phyloP scores from a whole-genome alignment of 306 rosid species.

The Trichosanthes cucumerina region DNA sequence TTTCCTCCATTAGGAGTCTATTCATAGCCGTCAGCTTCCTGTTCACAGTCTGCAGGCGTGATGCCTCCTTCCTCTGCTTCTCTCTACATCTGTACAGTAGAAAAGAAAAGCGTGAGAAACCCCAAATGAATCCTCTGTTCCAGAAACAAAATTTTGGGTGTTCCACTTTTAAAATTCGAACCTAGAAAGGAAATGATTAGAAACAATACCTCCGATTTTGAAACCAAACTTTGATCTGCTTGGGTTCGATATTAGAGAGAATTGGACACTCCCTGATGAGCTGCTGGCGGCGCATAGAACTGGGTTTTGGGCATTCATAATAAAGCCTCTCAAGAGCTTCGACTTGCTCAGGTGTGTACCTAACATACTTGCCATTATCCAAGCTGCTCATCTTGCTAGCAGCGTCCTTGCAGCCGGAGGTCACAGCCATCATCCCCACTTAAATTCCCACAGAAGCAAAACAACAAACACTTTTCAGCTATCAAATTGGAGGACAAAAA shows the following conservation, averaged over 20 bases:
- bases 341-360: constrained; percentile 96
- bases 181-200: not conserved
- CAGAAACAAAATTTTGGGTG: not conserved
- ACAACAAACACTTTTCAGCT: not conserved
- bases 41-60: constrained; percentile 86
- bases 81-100: constrained; percentile 66
- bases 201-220: constrained; percentile 69
- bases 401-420: constrained; percentile 58
- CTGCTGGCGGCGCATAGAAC: constrained; percentile 92
- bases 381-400: constrained; percentile 31
- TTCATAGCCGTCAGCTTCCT: constrained; percentile 96
- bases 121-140: not conserved
- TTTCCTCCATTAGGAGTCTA: constrained; percentile 91
- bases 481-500: not conserved
- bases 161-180: not conserved
- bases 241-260: constrained; percentile 89
- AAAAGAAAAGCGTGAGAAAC: not conserved
- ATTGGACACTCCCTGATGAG: constrained; percentile 92
- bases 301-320: constrained; percentile 96
- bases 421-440: constrained; percentile 66
- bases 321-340: constrained; percentile 91
- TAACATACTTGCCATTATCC: constrained; percentile 96
- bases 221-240: constrained; percentile 99
- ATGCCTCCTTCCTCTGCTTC: constrained; percentile 93
- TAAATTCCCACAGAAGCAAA: not conserved